phyloP scores from a whole-genome alignment of 371 early-diverging fungal genomes.

The Saksenaea oblongispora region DNA sequence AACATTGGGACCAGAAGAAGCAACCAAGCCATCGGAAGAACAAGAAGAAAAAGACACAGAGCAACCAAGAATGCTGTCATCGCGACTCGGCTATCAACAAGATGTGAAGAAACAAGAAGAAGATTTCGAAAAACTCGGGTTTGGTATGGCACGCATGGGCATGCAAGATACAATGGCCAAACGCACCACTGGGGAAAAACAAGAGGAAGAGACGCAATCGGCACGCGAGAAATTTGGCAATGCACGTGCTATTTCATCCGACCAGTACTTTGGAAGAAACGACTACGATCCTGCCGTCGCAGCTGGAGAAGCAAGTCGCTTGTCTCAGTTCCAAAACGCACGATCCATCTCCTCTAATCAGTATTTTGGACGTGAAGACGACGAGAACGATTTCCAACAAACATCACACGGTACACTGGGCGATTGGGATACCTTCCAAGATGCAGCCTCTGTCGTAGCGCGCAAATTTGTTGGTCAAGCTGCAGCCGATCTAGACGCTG shows the following conservation, averaged over 20 bases:
- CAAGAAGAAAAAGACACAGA: constrained; percentile 9
- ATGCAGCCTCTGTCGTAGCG: constrained; percentile 67
- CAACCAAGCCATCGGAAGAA: constrained; percentile 35
- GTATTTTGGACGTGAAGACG: constrained; percentile 79
- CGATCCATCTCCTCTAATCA: constrained; percentile 79
- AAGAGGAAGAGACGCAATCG: constrained; percentile 30
- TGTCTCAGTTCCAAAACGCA: constrained; percentile 73
- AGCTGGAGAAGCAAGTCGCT: constrained; percentile 63
- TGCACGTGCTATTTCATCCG: constrained; percentile 84
- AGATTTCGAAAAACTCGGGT: constrained; percentile 74
- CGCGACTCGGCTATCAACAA: constrained; percentile 27
- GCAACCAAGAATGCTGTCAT: constrained; percentile 19
- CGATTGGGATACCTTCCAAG: constrained; percentile 56
- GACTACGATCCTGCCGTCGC: constrained; percentile 65
- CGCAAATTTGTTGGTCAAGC: constrained; percentile 72
- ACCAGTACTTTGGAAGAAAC: constrained; percentile 88
- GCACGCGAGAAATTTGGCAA: constrained; percentile 72
- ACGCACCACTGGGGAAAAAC: constrained; percentile 17
- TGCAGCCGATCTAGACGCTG: constrained; percentile 69
- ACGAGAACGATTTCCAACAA: constrained; percentile 10
- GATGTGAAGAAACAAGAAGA: constrained; percentile 28
- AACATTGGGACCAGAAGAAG: constrained; percentile 70
- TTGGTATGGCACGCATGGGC: constrained; percentile 72
- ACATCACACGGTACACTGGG: constrained; percentile 5
- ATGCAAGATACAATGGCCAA: constrained; percentile 16